Evolutionary conservation across 2,329 filamentous ascomycete species (phyloP), one percentile per base, ranked within the genome.

Genomic region (Exophiala xenobiotica): DNA sequence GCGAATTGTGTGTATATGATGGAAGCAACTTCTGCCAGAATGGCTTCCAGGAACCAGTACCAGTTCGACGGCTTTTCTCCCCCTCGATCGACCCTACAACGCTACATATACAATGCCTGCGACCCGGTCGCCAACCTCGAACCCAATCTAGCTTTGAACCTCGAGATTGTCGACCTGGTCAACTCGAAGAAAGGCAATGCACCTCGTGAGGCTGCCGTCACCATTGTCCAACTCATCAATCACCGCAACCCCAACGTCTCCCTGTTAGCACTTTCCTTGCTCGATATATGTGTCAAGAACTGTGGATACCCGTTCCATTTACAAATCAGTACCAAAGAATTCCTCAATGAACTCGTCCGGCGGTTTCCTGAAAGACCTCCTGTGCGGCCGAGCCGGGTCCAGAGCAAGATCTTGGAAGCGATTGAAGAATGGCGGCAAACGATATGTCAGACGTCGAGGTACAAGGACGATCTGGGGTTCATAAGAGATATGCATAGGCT

Each of bases 261-360:
- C 55, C 77, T 99, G 61, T 80, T 97, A 53, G 92, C 93, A 53
- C 44, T 67, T 51, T 64, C 86, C 74, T 82, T 99, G 61, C 88
- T 99, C 67, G 93, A 99, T 70, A 97, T 97, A 58, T 97, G 93
- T 72, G 93, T 97, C 72, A 99, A 99, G 78, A 99, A 99, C 75
- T 99, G 93, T 79, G 93, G 93, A 64, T 99, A 99, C 69, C 91
- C 93, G 1, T 99, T 99, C 72, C 93, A 99, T 67, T 83, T 99
- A 52, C 93, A 99, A 72, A 96, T 99, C 68, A 91, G 88, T 71
- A 97, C 93, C 61, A 99, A 99, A 71, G 93, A 99, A 66, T 99
- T 99, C 64, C 83, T 99, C 64, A 99, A 99, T 73, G 93, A 99
- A 75, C 84, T 99, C 54, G 93, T 99, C 56, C 85, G 93, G 61